A percentile compares a stretch with the other conserved stretches of the same genome.
These are phyloP conservation scores for Rosa multiflora DNA, from an alignment of 306 rosid genomes.

Conservation along the genomic window DNA sequence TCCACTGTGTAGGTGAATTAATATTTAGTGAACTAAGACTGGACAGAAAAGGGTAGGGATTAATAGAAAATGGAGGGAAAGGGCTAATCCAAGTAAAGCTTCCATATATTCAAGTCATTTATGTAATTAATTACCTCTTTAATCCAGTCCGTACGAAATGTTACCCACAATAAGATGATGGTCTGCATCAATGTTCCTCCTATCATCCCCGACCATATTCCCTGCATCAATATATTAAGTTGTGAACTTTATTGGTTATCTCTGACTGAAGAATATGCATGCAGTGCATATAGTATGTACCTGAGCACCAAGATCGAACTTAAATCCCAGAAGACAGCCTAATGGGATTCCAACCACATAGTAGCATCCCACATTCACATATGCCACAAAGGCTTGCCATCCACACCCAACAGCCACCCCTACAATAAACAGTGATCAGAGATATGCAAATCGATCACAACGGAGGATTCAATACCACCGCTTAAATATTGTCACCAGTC, in stretches of 20 bases:
- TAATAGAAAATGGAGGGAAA: too few species aligned
- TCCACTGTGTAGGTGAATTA: too few species aligned
- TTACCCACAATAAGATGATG: constrained; percentile 54
- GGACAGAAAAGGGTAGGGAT: too few species aligned
- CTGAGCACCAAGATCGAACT: constrained; percentile 60
- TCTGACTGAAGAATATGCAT: not conserved
- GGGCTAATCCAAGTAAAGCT: not conserved
- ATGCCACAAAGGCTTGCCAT: constrained; percentile 78
- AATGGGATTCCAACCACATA: constrained; percentile 59
- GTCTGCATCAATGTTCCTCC: constrained; percentile 74
- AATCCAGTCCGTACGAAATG: constrained; percentile 65
- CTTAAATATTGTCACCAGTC: too few species aligned
- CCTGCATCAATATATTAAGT: constrained; percentile 29
- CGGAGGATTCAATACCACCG: too few species aligned
- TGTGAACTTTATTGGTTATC: too few species aligned
- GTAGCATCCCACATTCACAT: constrained; percentile 67
- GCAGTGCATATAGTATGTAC: constrained; percentile 23
- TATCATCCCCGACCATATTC: constrained; percentile 87
- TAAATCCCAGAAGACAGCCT: constrained; percentile 66
- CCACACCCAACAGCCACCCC: constrained; percentile 90
- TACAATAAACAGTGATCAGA: constrained; percentile 3
- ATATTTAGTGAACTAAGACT: too few species aligned
- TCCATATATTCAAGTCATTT: not conserved
- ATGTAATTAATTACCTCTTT: constrained; percentile 42
- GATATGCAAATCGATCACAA: not conserved